A percentile compares a stretch with the other conserved stretches of the same genome.
Evolutionary conservation across 2,329 filamentous ascomycete species (phyloP).

Genomic region (Curvularia sp.): DNA sequence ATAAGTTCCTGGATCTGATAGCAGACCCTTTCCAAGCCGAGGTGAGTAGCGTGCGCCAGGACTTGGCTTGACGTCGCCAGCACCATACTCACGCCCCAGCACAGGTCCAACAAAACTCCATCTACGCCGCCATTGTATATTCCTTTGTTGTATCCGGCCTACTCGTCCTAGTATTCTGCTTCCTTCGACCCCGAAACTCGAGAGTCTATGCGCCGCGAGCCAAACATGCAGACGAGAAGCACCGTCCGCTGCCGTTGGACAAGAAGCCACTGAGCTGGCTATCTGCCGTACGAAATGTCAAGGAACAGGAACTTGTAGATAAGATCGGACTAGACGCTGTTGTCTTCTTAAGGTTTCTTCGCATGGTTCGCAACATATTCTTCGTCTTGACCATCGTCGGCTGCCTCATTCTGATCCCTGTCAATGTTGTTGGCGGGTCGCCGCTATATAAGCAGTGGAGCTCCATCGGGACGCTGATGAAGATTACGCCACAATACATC

Average conservation of each 20-base stretch:
- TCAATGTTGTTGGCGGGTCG: slow-evolving; percentile 66
- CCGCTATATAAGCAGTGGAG: slow-evolving; percentile 40
- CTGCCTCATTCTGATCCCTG: slow-evolving; percentile 78
- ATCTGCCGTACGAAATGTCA: slow-evolving; percentile 74
- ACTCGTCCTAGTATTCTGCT: slow-evolving; percentile 82
- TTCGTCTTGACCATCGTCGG: slow-evolving; percentile 74
- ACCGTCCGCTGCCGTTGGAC: slow-evolving; percentile 82
- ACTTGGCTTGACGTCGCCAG: not conserved
- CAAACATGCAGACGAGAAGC: slow-evolving; percentile 89
- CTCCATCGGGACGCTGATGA: slow-evolving; percentile 48
- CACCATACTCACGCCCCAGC: not conserved
- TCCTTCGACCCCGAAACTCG: slow-evolving; percentile 87
- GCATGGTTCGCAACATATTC: slow-evolving; percentile 93
- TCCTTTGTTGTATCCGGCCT: slow-evolving; percentile 77
- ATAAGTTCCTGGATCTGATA: slow-evolving; percentile 52
- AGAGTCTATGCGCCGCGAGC: slow-evolving; percentile 92
- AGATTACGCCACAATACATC: slow-evolving; percentile 67
- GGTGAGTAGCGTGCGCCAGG: slow-evolving; percentile 22
- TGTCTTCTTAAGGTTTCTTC: slow-evolving; percentile 83
- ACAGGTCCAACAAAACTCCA: slow-evolving; percentile 67
- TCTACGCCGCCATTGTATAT: slow-evolving; percentile 80
- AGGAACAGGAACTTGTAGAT: slow-evolving; percentile 78
- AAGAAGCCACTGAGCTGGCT: slow-evolving; percentile 91
- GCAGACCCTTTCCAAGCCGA: slow-evolving; percentile 51
- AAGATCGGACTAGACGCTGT: slow-evolving; percentile 90